Evolutionary conservation across 2,329 filamentous ascomycete genomes (phyloP), one percentile per base, ranked within the genome.

Genomic region (Fonsecaea pedrosoi): DNA sequence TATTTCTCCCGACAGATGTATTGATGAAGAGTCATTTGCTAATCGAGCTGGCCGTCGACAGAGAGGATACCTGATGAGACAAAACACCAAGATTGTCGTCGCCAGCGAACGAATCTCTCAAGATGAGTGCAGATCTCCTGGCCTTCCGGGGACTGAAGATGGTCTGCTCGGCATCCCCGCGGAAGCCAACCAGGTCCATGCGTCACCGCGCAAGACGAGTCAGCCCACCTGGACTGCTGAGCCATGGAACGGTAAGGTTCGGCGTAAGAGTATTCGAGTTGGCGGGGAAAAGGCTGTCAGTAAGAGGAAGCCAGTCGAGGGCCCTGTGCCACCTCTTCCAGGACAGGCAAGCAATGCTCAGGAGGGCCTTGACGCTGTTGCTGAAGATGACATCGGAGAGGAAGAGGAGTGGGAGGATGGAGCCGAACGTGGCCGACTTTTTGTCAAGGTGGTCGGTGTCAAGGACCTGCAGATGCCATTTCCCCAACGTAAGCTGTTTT

Each of bases 371-470:
- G 87, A 86, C 60, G 85, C 88, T 5, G 85, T 92, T 18, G 82
- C 86, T 3, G 93, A 97, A 74, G 88, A 90, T 68, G 90, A 92
- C 57, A 77, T 83, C 21, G 81, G 83, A 4, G 85, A 90, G 65
- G 79, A 79, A 40, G 70, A 74, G 25, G 72, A 74, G 12, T 86
- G 86, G 9, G 90, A 92, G 62, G 94, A 97, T 66, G 92, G 89
- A 61, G 90, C 89, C 66, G 95, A 99, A 79, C 85, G 95, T 73
- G 95, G 95, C 9, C 86, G 95, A 68, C 85, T 99, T 1, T 99
- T 99, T 74, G 94, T 99, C 72, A 99, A 99, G 82, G 95, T 99
- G n/a, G 90, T 98, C 78, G 94, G 94, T 54, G 93, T 98, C 70
- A 98, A 98, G 78, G 94, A 98, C 74, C 85, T 99, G 42, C 94